Percentiles rank a stretch among this genome's conserved stretches.
These are phyloP conservation scores for Avena eriantha DNA, from an alignment of 176 grass and related monocot species.

Conservation along the genomic window DNA sequence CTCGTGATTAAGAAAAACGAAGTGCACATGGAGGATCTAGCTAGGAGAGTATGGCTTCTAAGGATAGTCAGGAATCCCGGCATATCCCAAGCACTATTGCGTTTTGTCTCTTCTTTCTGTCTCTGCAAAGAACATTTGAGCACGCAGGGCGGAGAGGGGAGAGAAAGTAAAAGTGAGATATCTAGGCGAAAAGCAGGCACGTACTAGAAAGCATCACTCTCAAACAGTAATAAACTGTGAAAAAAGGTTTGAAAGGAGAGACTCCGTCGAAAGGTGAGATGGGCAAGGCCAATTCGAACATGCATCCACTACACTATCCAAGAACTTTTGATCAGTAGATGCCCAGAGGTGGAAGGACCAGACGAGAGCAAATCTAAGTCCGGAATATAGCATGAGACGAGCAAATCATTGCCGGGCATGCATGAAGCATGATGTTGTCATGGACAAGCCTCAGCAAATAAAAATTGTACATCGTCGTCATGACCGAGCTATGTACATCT, in stretches of 20 bases:
- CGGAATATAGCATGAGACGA: background rate
- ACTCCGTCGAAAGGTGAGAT: background rate
- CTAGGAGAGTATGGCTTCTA: background rate
- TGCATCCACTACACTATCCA: background rate
- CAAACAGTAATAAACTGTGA: background rate
- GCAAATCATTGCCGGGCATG: conserved; percentile 1
- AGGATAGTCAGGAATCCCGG: conserved; percentile 17
- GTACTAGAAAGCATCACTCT: background rate
- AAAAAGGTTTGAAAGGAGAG: background rate
- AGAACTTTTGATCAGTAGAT: conserved; percentile 28
- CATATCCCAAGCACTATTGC: conserved; percentile 16
- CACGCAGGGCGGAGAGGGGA: background rate
- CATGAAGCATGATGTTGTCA: background rate
- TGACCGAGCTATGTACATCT: background rate
- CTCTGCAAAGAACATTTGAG: background rate
- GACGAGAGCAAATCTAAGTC: background rate
- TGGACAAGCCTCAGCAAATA: background rate
- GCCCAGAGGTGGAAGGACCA: background rate
- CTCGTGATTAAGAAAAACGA: background rate
- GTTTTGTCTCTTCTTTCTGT: conserved; percentile 40
- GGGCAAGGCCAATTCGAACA: conserved; percentile 31
- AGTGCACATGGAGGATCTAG: conserved; percentile 22
- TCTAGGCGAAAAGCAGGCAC: background rate
- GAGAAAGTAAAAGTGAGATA: background rate
- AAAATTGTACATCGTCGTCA: background rate